Evolutionary conservation across 1,139 yeast genomes (phyloP).

Genomic region (Blastobotrys serpentis): DNA sequence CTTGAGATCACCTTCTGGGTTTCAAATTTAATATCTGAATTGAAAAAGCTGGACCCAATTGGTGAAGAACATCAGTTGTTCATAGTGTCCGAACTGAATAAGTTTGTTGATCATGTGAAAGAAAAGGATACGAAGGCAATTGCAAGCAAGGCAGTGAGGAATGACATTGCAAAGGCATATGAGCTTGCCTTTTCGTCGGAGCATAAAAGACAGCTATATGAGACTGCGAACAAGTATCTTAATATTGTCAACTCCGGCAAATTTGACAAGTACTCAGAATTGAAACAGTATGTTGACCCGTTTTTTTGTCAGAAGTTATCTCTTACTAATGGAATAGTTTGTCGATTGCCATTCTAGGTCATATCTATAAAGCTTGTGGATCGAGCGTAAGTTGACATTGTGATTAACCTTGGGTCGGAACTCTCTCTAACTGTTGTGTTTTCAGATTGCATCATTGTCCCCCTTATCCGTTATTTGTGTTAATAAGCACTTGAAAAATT

Average conservation of each 20-base stretch:
- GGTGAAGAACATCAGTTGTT: slow-evolving; percentile 4
- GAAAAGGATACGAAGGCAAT: slow-evolving; percentile 18
- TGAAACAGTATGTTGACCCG: slow-evolving; percentile 31
- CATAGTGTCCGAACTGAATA: slow-evolving; percentile 25
- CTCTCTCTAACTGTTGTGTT: no score
- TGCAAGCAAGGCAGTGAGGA: slow-evolving; percentile 28
- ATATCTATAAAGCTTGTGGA: slow-evolving; percentile 26
- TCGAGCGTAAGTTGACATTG: slow-evolving; percentile 30
- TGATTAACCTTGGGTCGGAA: no score
- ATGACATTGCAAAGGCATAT: slow-evolving; percentile 27
- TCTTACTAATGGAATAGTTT: slow-evolving; percentile 21
- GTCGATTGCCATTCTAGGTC: slow-evolving; percentile 29
- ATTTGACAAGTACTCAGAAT: slow-evolving; percentile 32
- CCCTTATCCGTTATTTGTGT: slow-evolving; percentile 35
- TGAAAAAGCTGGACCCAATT: background rate
- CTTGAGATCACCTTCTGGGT: slow-evolving; percentile 6
- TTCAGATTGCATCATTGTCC: slow-evolving; percentile 35
- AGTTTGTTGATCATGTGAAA: slow-evolving; percentile 22
- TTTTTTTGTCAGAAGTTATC: background rate
- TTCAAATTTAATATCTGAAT: background rate
- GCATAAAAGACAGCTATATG: slow-evolving; percentile 29
- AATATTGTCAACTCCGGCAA: slow-evolving; percentile 30
- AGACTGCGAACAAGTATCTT: slow-evolving; percentile 30
- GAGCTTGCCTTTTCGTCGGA: slow-evolving; percentile 22
- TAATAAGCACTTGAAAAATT: slow-evolving; percentile 31